These are phyloP conservation scores for Crotalaria pallida DNA, from an alignment of 306 rosid genomes.

Conservation along the genomic window DNA sequence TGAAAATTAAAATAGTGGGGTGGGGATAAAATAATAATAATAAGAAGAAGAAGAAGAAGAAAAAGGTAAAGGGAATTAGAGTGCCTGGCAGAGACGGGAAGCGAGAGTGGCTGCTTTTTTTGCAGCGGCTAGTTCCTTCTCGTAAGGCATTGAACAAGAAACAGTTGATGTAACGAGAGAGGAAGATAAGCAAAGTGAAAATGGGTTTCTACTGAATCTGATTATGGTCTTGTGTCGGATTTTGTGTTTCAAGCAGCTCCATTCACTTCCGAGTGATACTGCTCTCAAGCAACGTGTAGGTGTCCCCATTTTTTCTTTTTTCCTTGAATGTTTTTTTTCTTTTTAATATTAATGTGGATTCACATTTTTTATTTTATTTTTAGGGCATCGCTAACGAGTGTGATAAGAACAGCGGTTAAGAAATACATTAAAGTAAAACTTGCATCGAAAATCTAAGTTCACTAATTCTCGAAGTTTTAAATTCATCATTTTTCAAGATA, in stretches of 20 bases:
- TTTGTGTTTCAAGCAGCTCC: slow-evolving; percentile 14
- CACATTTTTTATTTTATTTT: too few relatives aligned
- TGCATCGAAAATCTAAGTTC: too few relatives aligned
- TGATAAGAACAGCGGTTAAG: too few relatives aligned
- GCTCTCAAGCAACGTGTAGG: background rate
- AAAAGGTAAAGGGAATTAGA: background rate
- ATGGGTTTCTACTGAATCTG: background rate
- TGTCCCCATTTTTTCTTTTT: background rate
- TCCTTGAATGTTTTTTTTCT: background rate
- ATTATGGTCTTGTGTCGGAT: background rate
- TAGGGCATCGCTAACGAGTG: too few relatives aligned
- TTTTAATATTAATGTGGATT: background rate
- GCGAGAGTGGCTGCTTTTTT: slow-evolving; percentile 87
- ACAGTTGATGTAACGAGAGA: background rate
- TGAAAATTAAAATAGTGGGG: background rate
- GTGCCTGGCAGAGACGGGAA: slow-evolving; percentile 84
- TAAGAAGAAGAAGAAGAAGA: too few relatives aligned
- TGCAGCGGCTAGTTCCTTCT: slow-evolving; percentile 86
- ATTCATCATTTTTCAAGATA: too few relatives aligned
- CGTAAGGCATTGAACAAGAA: slow-evolving; percentile 59
- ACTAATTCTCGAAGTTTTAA: too few relatives aligned
- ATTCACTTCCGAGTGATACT: background rate
- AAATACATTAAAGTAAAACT: too few relatives aligned
- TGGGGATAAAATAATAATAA: background rate
- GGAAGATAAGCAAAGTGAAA: slow-evolving; percentile 7